Conservation (phyloP, 1,139 yeast species). For the Lodderomyces parapsilosis region DNA sequence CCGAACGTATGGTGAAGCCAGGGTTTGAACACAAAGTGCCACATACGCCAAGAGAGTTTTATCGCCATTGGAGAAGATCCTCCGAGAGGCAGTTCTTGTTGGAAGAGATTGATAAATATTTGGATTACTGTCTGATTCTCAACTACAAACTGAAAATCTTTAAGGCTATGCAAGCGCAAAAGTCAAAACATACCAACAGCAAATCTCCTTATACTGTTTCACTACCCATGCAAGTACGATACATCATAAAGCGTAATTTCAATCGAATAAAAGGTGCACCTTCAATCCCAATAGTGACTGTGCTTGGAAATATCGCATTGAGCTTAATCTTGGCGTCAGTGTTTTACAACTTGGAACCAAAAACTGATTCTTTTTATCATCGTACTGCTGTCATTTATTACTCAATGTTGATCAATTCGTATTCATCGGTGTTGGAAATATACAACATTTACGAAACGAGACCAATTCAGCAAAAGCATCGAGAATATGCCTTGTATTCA, state of each 20-base stretch:
- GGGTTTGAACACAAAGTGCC: constrained; percentile 43
- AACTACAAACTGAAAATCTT: constrained; percentile 21
- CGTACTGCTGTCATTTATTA: constrained; percentile 60
- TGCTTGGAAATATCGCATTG: constrained; percentile 66
- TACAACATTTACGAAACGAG: constrained; percentile 55
- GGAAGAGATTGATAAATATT: constrained; percentile 19
- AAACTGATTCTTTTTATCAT: constrained; percentile 53
- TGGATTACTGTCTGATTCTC: constrained; percentile 15
- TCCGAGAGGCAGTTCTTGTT: constrained; percentile 18
- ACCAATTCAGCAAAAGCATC: constrained; percentile 61
- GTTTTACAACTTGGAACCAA: constrained; percentile 48
- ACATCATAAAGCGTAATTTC: constrained; percentile 59
- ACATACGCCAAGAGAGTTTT: constrained; percentile 23
- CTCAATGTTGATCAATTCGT: constrained; percentile 55
- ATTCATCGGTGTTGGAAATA: constrained; percentile 58
- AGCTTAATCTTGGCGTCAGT: constrained; percentile 73
- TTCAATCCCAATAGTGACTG: constrained; percentile 57
- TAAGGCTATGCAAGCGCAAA: constrained; percentile 56
- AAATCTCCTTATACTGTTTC: constrained; percentile 67
- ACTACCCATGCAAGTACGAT: constrained; percentile 61
- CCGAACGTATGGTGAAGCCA: constrained; percentile 52
- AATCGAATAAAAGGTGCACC: constrained; percentile 67
- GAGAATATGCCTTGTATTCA: constrained; percentile 61
- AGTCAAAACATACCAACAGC: constrained; percentile 52
- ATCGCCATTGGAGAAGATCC: constrained; percentile 24